Evolutionary conservation across 1,284 basidiomycete species (phyloP).

Genomic region (Stereum hirsutum): DNA sequence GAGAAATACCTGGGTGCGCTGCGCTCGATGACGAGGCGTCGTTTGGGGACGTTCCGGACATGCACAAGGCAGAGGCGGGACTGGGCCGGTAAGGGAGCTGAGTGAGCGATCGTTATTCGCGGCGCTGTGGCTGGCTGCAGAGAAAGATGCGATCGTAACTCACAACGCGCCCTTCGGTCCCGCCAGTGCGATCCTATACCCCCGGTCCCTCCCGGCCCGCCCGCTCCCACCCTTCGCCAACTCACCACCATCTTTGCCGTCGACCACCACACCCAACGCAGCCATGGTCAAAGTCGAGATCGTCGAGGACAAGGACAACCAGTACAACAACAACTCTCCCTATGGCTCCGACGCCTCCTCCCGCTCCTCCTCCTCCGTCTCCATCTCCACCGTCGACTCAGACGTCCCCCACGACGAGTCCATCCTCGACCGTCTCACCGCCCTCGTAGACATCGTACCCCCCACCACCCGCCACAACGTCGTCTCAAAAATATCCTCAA

Average conservation of each 20-base stretch:
- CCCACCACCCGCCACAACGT: conserved; percentile 81
- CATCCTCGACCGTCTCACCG: conserved; percentile 81
- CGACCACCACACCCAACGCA: neutral
- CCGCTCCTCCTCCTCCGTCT: conserved; percentile 56
- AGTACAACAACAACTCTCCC: conserved; percentile 39
- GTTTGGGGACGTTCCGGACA: too few relatives aligned
- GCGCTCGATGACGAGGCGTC: neutral
- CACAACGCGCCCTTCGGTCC: conserved; percentile 3
- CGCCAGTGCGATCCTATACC: conserved; percentile 1
- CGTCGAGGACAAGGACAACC: conserved; percentile 64
- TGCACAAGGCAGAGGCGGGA: neutral
- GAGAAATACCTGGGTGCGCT: too few relatives aligned
- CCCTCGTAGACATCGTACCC: conserved; percentile 92
- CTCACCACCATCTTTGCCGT: neutral
- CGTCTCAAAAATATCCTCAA: conserved; percentile 47
- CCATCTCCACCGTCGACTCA: conserved; percentile 67
- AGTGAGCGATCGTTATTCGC: neutral
- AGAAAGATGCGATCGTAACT: neutral
- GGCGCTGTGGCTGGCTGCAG: too few relatives aligned
- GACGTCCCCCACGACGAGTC: conserved; percentile 69
- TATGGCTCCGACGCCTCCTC: conserved; percentile 63
- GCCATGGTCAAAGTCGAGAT: conserved; percentile 73
- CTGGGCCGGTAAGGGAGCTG: neutral
- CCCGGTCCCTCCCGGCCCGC: too few relatives aligned
- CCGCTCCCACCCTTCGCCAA: neutral